Conservation (phyloP, 139 green algal genomes). For the Micractinium sp. region DNA sequence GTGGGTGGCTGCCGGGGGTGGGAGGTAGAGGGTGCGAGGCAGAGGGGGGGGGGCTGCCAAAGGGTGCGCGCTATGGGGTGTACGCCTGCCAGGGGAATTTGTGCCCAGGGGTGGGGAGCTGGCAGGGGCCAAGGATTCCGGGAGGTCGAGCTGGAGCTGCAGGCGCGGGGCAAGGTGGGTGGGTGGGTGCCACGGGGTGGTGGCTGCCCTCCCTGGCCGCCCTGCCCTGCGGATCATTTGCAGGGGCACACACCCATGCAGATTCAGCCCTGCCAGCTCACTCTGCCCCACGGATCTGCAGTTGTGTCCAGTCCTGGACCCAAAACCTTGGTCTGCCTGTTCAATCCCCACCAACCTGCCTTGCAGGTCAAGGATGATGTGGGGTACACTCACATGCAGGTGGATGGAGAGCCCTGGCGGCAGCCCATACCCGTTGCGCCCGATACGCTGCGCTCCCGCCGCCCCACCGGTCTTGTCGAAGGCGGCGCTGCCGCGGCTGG, state of each 20-base stretch:
- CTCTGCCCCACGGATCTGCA: too few relatives aligned
- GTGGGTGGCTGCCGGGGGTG: slow-evolving; percentile 1
- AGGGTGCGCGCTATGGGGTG: too few relatives aligned
- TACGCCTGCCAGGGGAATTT: too few relatives aligned
- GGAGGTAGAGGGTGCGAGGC: too few relatives aligned
- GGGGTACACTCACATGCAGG: slow-evolving; percentile 69
- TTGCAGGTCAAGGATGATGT: slow-evolving; percentile 20
- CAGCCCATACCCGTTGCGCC: slow-evolving; percentile 68
- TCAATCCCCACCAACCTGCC: neutral
- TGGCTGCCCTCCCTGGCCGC: too few relatives aligned
- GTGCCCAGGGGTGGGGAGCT: too few relatives aligned
- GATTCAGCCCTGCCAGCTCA: too few relatives aligned
- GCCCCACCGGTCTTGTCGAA: neutral
- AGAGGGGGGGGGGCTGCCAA: too few relatives aligned
- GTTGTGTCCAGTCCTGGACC: too few relatives aligned
- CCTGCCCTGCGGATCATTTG: neutral
- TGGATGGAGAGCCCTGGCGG: slow-evolving; percentile 89
- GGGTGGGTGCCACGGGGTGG: neutral
- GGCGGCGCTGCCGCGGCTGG: neutral
- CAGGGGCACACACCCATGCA: neutral
- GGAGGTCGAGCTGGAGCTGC: slow-evolving; percentile 59
- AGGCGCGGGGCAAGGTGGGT: neutral
- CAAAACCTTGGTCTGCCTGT: too few relatives aligned
- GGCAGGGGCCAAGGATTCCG: too few relatives aligned
- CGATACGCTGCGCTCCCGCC: neutral